These are phyloP conservation scores for Ailanthus altissimus DNA, from an alignment of 345 rosid genomes.

Conservation along the genomic window DNA sequence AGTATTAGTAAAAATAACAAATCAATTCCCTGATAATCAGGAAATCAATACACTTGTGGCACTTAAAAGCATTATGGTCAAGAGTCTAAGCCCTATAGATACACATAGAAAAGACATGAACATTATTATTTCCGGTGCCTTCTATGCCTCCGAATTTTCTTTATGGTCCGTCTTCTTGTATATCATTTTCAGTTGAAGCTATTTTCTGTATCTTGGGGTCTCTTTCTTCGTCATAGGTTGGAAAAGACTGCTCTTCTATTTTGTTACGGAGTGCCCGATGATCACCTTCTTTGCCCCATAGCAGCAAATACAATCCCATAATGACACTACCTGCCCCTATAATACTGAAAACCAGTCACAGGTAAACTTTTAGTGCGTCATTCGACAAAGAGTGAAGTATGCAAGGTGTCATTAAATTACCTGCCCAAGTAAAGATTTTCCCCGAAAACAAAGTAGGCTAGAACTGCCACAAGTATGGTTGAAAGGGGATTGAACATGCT, in stretches of 20 bases:
- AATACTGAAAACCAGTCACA: constrained; percentile 34
- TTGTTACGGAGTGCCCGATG: constrained; percentile 5
- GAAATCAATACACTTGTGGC: no score
- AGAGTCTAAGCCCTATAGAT: no score
- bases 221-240: no score
- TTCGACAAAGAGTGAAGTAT: background rate
- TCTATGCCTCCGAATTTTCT: no score
- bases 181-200: no score
- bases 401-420: constrained; percentile 24
- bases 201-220: no score
- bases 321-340: constrained; percentile 51
- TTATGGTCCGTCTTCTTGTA: no score
- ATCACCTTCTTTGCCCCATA: constrained; percentile 65
- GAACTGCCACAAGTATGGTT: constrained; percentile 46
- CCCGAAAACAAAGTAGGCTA: constrained; percentile 57
- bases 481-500: constrained; percentile 64
- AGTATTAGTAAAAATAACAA: no score
- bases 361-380: background rate
- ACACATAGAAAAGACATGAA: no score
- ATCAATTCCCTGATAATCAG: no score
- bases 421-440: constrained; percentile 61
- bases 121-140: no score
- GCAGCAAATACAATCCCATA: constrained; percentile 52
- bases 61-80: no score
- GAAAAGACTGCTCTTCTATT: background rate